A percentile compares a stretch with the other conserved stretches of the same genome.
Evolutionary conservation across 208 protist species (phyloP).

Genomic region (Trypanosoma melophagium): DNA sequence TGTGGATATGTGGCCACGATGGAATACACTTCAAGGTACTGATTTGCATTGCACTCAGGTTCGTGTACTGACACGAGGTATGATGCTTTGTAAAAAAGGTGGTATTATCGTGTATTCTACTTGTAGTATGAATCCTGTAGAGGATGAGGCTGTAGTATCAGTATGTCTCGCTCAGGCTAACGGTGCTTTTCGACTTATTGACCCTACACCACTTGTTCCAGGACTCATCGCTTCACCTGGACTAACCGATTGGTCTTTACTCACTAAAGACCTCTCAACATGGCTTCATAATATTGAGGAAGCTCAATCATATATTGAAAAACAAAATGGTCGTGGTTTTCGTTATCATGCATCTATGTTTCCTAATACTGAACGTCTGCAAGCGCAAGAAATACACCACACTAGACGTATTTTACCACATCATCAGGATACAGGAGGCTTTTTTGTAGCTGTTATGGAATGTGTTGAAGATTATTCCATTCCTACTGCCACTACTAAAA

Average conservation of each 20-base stretch:
- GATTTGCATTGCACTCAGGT: conserved; percentile 87
- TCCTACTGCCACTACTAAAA: conserved; percentile 5
- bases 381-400: conserved; percentile 72
- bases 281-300: conserved; percentile 56
- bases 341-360: conserved; percentile 82
- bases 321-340: conserved; percentile 41
- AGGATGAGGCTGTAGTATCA: conserved; percentile 94
- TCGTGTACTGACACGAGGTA: conserved; percentile 75
- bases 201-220: conserved; percentile 70
- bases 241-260: conserved; percentile 77
- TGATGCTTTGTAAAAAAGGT: conserved; percentile 76
- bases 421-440: conserved; percentile 95
- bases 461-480: conserved; percentile 59
- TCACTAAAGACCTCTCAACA: conserved; percentile 58
- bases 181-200: conserved; percentile 81
- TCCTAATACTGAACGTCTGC: conserved; percentile 43
- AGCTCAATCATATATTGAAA: conserved; percentile 48
- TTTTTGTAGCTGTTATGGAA: conserved; percentile 94
- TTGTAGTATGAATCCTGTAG: conserved; percentile 94
- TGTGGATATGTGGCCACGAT: conserved; percentile 90
- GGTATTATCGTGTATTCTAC: conserved; percentile 95
- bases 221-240: conserved; percentile 74
- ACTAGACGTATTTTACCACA: conserved; percentile 93
- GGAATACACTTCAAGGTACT: conserved; percentile 79
- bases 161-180: conserved; percentile 65